Evolutionary conservation across 2,329 filamentous ascomycete species (phyloP), one percentile per base, ranked within the genome.

Genomic region (Fusarium solani-melongenae): DNA sequence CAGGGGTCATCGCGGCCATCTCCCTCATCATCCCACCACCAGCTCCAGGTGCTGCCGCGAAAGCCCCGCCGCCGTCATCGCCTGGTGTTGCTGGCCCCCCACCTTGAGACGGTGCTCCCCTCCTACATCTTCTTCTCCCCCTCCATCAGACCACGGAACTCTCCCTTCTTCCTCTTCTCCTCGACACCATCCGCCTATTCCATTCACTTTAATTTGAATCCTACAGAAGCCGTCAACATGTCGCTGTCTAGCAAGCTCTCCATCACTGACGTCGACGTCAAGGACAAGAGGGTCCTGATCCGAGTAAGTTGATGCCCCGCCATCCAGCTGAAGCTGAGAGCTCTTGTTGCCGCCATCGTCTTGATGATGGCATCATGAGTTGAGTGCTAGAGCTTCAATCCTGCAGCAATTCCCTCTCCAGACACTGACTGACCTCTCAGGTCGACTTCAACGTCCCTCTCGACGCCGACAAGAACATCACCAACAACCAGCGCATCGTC

Each of bases 361-460:
- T 57, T 62, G 46, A 22, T 44, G 41, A 27, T 31, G 39, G 62
- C 22, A 64, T 57, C 51, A 55, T 66, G 22, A n/a, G 20, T 34
- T 39, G 8, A 22, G 4, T 49, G 24, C 31, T 53, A 61, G 67
- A 55, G 34, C 63, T 55, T 66, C 63, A 63, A 36, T 36, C n/a
- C 11, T 33, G 49, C 14, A 34, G 17, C 66, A 62, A 74, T 67
- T 41, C 62, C 29, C 58, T 51, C 12, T 29, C 20, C 6, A 34
- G 17, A n/a, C 14, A 31, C n/a, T 69, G 73, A 22, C 55, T 39
- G 10, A 29, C 80, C 79, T 44, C 20, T 46, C 12, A 98, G 95
- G 96, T 99, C 84, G 96, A 99, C 91, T 99, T 99, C 92, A 99
- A 99, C 86, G 97, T 99, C 66, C 96, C 96, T 75, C 94, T 99